Evolutionary conservation across 139 green algal species (phyloP), one percentile per base, ranked within the genome.

Genomic region (Volvox reticuliferus): DNA sequence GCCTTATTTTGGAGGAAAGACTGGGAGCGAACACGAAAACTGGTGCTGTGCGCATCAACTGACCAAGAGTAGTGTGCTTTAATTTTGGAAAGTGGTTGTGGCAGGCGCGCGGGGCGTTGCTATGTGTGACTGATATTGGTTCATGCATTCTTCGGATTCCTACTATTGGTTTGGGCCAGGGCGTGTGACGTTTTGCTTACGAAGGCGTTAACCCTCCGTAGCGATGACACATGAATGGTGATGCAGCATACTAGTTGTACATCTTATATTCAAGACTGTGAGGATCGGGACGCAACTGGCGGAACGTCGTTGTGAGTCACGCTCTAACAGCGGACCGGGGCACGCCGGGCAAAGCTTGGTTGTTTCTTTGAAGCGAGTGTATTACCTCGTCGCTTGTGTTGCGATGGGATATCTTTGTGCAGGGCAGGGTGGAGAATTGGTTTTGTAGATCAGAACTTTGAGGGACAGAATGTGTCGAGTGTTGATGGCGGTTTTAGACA

Each of bases 251-350:
- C 16, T 81, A 30, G 75, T 19, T 81, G 75, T 81, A 81, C 75
- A 81, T 81, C 21, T 12, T 73, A 24, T 81, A 20, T 30, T 55
- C 33, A 81, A 81, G 75, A 35, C 2, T 20, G 32, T 35, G 14
- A 79, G 71, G 75, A 30, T 9, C 75, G 33, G 75, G 75, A 55
- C 75, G 75, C 75, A 55, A 81, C 75, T 3, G 75, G 75, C 30
- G 75, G 9, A 26, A 81, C 65, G 65, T 81, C 75, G 75, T 81
- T 81, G 75, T 81, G 30, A 81, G 75, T 81, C 75, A 55, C 13
- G 75, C 33, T 30, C 75, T 73, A 12, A 61, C 14, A 19, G 32
- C 26, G 75, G 75, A 81, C 32, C 75, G 44, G 12, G 32, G 20
- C 50, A 30, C 14, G 75, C 24, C 75, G 13, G 18, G 75, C 21